Evolutionary conservation across 345 rosid species (phyloP).

Genomic region (Salix udensis): DNA sequence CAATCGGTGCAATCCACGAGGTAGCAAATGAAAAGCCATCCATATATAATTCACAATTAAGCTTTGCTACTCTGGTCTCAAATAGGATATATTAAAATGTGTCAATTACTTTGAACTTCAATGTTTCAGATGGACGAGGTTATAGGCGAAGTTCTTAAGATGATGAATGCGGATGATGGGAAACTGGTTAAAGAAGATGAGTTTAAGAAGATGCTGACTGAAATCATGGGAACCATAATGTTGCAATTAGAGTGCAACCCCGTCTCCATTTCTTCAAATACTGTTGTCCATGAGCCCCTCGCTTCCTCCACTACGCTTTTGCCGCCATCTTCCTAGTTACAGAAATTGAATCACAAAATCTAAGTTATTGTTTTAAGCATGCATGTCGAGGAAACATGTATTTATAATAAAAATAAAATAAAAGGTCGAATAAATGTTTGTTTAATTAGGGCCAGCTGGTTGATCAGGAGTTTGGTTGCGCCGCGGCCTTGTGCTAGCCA

Average conservation of each 20-base stretch:
- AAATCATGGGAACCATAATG: constrained; percentile 78
- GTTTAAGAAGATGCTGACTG: constrained; percentile 65
- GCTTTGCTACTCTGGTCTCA: neutral
- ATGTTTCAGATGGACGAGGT: constrained; percentile 62
- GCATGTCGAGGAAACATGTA: neutral
- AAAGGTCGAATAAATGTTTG: neutral
- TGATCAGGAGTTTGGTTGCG: neutral
- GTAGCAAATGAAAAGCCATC: constrained; percentile 24
- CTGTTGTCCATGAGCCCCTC: constrained; percentile 94
- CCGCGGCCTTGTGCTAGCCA: too few relatives aligned
- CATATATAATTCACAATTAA: neutral
- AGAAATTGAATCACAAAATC: neutral
- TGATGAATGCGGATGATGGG: constrained; percentile 68
- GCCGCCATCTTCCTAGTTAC: constrained; percentile 31
- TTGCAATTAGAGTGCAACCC: constrained; percentile 73
- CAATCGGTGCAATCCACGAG: constrained; percentile 76
- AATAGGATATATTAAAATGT: neutral
- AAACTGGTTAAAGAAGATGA: constrained; percentile 78
- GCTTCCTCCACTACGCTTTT: constrained; percentile 51
- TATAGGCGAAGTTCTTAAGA: constrained; percentile 46
- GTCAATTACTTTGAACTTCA: neutral
- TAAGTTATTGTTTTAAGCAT: neutral
- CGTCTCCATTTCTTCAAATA: constrained; percentile 61
- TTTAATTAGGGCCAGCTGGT: neutral
- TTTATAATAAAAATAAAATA: too few relatives aligned